Evolutionary conservation across 2,329 filamentous ascomycete genomes (phyloP), one percentile per base, ranked within the genome.

Genomic region (Achaetomium macrosporum): DNA sequence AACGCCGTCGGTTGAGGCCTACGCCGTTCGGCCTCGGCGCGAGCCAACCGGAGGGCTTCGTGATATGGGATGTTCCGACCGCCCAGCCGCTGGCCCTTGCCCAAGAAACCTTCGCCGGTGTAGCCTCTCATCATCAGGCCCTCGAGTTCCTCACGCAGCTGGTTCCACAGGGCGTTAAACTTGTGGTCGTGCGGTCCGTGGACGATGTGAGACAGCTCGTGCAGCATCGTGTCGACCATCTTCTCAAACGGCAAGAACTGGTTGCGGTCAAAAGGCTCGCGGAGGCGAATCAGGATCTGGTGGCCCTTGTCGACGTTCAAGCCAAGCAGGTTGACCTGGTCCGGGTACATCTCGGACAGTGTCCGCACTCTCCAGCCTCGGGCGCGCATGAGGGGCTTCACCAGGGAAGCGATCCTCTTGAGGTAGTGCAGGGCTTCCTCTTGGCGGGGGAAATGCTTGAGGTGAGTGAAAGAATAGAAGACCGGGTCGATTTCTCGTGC

Each of bases 351-450:
- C 67, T 97, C 92, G 45, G 84, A 83, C 15, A 97, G 77, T 44
- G 87, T 81, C 29, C 79, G 77, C 33, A 97, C 88, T 57, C 76
- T 85, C 88, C 90, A 97, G 51, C 78, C 78, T 41, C 88, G 82
- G 44, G 89, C 89, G 59, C 90, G 80, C 91, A 97, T 97, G 57
- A 97, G 88, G 16, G 92, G 92, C 68, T 96, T 96, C 57, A 96
- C 91, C 53, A 95, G 71, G 25, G 90, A 95, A 2, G 90, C 90
- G 39, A 95, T 78, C 69, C 87, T 91, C 63, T 84, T 87, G 20
- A 97, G 77, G 53, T 81, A 82, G 35, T 81, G 70, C 16, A 81
- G 65, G 13, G 78, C 78, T 54, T 81, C 77, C 15, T 67, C 64
- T 17, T 75, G 72, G 2, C 76, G 73, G 1, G 74, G 71, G 31